Base-by-base conservation (phyloP, 148 eudicot species). In the Rhododendron williamsianum region DNA sequence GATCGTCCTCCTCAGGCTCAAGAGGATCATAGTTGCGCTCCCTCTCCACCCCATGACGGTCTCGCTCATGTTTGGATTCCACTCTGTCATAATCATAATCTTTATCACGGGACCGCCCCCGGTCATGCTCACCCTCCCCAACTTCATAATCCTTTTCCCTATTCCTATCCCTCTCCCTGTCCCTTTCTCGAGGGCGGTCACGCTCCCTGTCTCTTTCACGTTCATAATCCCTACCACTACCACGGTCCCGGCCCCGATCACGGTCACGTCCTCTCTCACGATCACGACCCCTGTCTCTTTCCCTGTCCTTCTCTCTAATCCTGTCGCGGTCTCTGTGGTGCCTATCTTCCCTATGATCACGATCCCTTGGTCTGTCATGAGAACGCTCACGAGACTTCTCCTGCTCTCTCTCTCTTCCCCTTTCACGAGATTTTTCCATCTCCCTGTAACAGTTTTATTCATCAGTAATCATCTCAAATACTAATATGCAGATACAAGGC, bases 361-460 rank as follows among this genome's bases (percentile, higher is more conserved):
- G 98, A 21, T 97, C 99, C 87, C 95, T 94, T 63, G 95, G 90
- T 85, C 90, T 89, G 73, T 95, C 99, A 87, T 94, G 96, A 79
- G 98, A 97, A 27, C 90, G 90, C 89, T 97, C 98, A 63, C 92
- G 98, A 80, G 98, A 95, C 86, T 87, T 94, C 86, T 96, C 98
- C 19, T 90, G 90, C 48, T 92, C 94, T 85, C 87, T 90, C 30
- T 92, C 98, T 84, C 94, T 92, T 35, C 84, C 93, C 88, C 95
- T 91, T 87, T 97, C 99, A 86, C 95, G 95, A n/a, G 99, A 95
- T 87, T 93, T 97, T 86, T 96, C 99, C 91, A 95, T 91, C 46
- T 95, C 98, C 87, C 96, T 95, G 94, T 38, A 87, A 85, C 52
- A 65, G 71, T 85, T 67, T 52, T 76, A 48, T 78, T 82, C 51